A percentile compares a stretch with the other conserved stretches of the same genome.
phyloP scores from a whole-genome alignment of 257 asterid genomes.

The Solanum tarapatanum region DNA sequence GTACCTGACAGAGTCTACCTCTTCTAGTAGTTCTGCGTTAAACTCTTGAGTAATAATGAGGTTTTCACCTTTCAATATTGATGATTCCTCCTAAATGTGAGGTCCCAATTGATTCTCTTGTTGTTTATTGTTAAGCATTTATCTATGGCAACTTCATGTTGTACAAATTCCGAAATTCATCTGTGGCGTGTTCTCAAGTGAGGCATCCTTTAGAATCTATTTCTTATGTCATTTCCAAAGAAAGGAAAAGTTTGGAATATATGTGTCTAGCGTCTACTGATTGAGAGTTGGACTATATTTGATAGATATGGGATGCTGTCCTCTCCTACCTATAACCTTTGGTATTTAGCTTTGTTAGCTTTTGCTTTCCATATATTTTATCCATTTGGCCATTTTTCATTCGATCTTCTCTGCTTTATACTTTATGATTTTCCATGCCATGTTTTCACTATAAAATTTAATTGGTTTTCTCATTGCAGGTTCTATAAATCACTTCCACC shows the following conservation, averaged over 20 bases:
- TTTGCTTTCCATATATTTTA: not conserved
- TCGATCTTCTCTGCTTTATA: not conserved
- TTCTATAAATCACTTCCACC: constrained; percentile 90
- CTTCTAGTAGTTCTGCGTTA: not conserved
- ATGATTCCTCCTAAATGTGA: not conserved
- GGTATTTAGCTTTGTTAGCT: not conserved
- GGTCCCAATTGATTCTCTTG: not conserved
- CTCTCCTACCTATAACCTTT: not conserved
- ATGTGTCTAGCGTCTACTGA: not conserved
- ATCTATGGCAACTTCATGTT: not conserved
- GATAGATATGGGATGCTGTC: not conserved
- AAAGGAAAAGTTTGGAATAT: not conserved
- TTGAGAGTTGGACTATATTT: not conserved
- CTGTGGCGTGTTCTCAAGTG: not conserved
- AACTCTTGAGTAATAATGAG: not conserved
- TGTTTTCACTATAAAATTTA: not conserved
- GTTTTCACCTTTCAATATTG: not conserved
- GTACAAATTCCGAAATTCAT: not conserved
- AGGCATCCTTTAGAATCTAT: not conserved
- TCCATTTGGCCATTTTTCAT: not conserved
- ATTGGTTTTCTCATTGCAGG: constrained; percentile 28
- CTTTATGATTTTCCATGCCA: not conserved
- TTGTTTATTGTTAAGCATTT: not conserved
- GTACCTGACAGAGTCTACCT: not conserved
- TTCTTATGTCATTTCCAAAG: not conserved